Conservation (phyloP, 768 basidiomycete species). For the Xanthoconium stramineum region DNA sequence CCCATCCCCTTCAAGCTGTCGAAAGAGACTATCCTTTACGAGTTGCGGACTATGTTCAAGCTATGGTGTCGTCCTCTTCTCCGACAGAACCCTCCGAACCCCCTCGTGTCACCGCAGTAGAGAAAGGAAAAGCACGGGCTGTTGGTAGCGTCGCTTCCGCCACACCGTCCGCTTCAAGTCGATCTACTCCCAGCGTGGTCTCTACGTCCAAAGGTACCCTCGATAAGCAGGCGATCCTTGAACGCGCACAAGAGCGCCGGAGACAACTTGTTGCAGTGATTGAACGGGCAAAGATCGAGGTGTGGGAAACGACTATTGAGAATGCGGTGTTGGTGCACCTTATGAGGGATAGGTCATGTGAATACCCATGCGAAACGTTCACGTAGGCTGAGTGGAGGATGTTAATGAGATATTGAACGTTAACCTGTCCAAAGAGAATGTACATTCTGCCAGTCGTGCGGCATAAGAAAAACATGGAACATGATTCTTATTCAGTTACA, state of each 20-base stretch:
- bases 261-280: slow-evolving; percentile 52
- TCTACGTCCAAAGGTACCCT: slow-evolving; percentile 3
- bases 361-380: not conserved
- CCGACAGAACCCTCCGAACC: not conserved
- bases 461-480: not conserved
- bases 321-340: slow-evolving; percentile 58
- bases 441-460: too few relatives aligned
- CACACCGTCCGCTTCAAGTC: not conserved
- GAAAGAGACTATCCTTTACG: not conserved
- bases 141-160: not conserved
- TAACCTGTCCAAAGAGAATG: not conserved
- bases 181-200: not conserved
- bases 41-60: not conserved
- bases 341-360: slow-evolving; percentile 28
- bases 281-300: slow-evolving; percentile 55
- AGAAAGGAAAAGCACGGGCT: slow-evolving; percentile 21
- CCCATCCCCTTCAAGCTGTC: not conserved
- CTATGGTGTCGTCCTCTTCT: not conserved
- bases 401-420: not conserved
- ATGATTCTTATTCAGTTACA: slow-evolving; percentile 16
- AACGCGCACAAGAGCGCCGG: slow-evolving; percentile 52
- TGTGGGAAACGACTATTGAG: slow-evolving; percentile 75
- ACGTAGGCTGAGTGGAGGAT: not conserved
- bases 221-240: slow-evolving; percentile 45
- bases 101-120: not conserved